Conservation (phyloP, 352 stramenopile species). For the Pythium dissimile region DNA sequence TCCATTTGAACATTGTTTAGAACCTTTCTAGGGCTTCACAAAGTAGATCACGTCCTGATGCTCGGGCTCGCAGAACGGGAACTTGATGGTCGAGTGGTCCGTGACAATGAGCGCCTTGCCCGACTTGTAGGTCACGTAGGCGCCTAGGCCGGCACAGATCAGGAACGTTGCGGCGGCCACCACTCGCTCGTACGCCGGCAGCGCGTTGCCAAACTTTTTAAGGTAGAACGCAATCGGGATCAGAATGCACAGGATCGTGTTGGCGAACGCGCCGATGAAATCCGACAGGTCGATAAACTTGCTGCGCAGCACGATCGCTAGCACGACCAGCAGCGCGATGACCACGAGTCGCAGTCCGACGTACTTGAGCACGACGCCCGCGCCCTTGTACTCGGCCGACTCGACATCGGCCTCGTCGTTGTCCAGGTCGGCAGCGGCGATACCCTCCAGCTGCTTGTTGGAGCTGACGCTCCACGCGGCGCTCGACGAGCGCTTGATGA, state of each 20-base stretch:
- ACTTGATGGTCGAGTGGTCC: slow-evolving; percentile 7
- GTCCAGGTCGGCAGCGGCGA: slow-evolving; percentile 22
- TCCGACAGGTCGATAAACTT: slow-evolving; percentile 62
- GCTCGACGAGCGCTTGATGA: slow-evolving; percentile 17
- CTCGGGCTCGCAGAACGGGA: slow-evolving; percentile 28
- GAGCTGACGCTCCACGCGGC: slow-evolving; percentile 25
- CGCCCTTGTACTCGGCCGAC: slow-evolving; percentile 35
- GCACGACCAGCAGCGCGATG: slow-evolving; percentile 41
- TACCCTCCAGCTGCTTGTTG: slow-evolving; percentile 10
- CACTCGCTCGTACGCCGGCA: slow-evolving; percentile 35
- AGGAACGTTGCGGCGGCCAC: slow-evolving; percentile 31
- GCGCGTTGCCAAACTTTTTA: slow-evolving; percentile 49
- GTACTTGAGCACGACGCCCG: slow-evolving; percentile 39
- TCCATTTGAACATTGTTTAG: neutral
- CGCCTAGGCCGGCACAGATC: slow-evolving; percentile 34
- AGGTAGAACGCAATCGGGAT: slow-evolving; percentile 69
- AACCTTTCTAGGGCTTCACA: slow-evolving; percentile 1
- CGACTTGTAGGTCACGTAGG: slow-evolving; percentile 50
- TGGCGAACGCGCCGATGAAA: slow-evolving; percentile 55
- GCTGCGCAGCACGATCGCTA: slow-evolving; percentile 27
- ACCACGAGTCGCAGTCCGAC: slow-evolving; percentile 50
- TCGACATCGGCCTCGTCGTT: slow-evolving; percentile 30
- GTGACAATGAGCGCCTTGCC: slow-evolving; percentile 49
- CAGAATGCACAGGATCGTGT: slow-evolving; percentile 57
- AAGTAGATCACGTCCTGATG: slow-evolving; percentile 28